Evolutionary conservation across 345 rosid genomes (phyloP).

Genomic region (Gossypium turneri): DNA sequence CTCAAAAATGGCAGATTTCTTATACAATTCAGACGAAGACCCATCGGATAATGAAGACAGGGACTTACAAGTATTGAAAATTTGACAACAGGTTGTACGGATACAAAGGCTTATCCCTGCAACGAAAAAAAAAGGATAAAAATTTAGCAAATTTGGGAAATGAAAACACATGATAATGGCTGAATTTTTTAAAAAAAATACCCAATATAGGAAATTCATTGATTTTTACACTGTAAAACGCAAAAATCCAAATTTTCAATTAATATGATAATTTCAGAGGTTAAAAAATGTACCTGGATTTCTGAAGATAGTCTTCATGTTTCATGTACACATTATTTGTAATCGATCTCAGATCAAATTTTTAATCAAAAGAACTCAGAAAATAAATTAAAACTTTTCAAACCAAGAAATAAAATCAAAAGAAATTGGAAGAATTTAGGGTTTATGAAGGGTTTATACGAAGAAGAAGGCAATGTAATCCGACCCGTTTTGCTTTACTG

Average conservation of each 20-base stretch:
- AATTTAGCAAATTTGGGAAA: not conserved
- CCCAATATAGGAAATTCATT: not conserved
- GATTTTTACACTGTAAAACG: not conserved
- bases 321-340: not conserved
- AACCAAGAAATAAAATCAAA: not conserved
- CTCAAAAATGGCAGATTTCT: conserved; percentile 22
- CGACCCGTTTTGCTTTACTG: not conserved
- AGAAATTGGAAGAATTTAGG: not conserved
- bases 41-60: conserved; percentile 36
- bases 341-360: not conserved
- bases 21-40: conserved; percentile 25
- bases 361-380: not conserved
- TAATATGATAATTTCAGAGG: not conserved
- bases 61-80: conserved; percentile 22
- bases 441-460: not conserved
- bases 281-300: conserved; percentile 9
- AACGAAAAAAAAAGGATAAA: conserved; percentile 3
- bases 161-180: not conserved
- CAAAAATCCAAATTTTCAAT: not conserved
- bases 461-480: not conserved
- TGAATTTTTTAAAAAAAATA: not conserved
- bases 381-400: not conserved
- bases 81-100: conserved; percentile 16
- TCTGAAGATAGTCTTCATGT: conserved; percentile 8
- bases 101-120: conserved; percentile 33